Evolutionary conservation across 306 rosid species (phyloP).

Genomic region (Prunus padus): DNA sequence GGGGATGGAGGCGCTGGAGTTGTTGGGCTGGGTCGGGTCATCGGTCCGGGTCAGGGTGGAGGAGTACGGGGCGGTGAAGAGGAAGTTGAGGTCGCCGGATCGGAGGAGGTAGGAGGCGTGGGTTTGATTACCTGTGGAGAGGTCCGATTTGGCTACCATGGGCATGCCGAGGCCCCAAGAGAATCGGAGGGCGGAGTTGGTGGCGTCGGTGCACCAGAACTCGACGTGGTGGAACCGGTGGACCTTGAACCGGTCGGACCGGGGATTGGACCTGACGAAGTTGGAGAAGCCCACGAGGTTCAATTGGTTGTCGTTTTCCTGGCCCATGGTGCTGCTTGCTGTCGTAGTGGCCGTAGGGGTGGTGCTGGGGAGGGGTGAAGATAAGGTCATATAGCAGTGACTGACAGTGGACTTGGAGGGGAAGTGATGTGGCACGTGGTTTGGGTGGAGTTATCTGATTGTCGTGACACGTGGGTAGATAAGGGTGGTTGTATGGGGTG

Average conservation of each 20-base stretch:
- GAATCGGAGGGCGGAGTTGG: conserved; percentile 69
- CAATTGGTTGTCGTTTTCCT: conserved; percentile 22
- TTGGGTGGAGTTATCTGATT: background rate
- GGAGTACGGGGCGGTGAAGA: conserved; percentile 89
- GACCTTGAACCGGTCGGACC: conserved; percentile 67
- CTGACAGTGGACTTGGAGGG: background rate
- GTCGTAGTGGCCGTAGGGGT: too few species aligned
- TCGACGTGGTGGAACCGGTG: conserved; percentile 83
- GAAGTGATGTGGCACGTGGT: background rate
- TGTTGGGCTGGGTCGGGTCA: conserved; percentile 7
- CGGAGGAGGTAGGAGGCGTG: conserved; percentile 93
- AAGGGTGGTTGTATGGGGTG: background rate
- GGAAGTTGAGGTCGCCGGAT: conserved; percentile 79
- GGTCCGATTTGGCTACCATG: conserved; percentile 69
- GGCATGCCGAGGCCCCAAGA: conserved; percentile 90
- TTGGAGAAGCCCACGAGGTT: conserved; percentile 61
- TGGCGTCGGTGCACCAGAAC: conserved; percentile 89
- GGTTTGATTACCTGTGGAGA: conserved; percentile 69
- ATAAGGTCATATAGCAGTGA: background rate
- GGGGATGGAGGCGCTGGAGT: conserved; percentile 56
- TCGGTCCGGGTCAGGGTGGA: conserved; percentile 39
- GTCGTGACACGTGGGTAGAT: background rate
- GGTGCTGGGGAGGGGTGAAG: background rate
- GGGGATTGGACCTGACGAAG: conserved; percentile 67
- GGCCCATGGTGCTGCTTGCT: conserved; percentile 34